Conservation (phyloP, 2,329 filamentous ascomycete species). For the Ascochyta rabiei region DNA sequence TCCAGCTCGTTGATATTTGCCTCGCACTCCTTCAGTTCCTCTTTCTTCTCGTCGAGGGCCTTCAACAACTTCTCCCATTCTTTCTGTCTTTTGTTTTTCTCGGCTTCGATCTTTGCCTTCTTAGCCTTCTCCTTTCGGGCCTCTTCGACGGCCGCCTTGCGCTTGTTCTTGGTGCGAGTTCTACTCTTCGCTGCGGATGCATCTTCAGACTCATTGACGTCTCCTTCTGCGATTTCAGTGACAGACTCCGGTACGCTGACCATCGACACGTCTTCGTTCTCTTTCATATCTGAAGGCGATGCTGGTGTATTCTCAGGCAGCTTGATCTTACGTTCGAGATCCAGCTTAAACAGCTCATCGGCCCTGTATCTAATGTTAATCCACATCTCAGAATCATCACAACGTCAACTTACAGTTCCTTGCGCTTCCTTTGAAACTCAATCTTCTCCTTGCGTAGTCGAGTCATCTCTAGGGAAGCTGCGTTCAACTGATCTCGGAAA, state of each 20-base stretch:
- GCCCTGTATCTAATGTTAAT: constrained; percentile 54
- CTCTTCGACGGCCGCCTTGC: constrained; percentile 71
- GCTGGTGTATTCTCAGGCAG: constrained; percentile 74
- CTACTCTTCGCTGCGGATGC: constrained; percentile 66
- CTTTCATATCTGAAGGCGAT: constrained; percentile 59
- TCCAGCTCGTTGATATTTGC: constrained; percentile 84
- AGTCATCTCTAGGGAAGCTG: constrained; percentile 93
- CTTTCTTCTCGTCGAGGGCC: constrained; percentile 87
- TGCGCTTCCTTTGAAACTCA: constrained; percentile 81
- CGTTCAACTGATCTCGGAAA: constrained; percentile 86
- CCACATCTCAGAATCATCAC: not conserved
- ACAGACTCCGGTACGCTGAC: constrained; percentile 62
- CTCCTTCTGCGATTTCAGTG: constrained; percentile 67
- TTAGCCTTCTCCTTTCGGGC: constrained; percentile 71
- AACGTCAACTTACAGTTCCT: constrained; percentile 58
- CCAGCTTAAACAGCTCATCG: constrained; percentile 72
- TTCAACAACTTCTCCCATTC: constrained; percentile 86
- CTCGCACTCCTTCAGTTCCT: constrained; percentile 79
- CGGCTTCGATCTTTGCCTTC: constrained; percentile 64
- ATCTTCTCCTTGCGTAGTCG: constrained; percentile 95
- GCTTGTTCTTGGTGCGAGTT: constrained; percentile 68
- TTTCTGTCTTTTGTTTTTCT: constrained; percentile 75
- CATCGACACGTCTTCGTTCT: constrained; percentile 65
- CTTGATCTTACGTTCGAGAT: constrained; percentile 75
- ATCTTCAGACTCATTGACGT: constrained; percentile 65